phyloP scores from a whole-genome alignment of 805 yeast species.

The Candida taoyuanica region DNA sequence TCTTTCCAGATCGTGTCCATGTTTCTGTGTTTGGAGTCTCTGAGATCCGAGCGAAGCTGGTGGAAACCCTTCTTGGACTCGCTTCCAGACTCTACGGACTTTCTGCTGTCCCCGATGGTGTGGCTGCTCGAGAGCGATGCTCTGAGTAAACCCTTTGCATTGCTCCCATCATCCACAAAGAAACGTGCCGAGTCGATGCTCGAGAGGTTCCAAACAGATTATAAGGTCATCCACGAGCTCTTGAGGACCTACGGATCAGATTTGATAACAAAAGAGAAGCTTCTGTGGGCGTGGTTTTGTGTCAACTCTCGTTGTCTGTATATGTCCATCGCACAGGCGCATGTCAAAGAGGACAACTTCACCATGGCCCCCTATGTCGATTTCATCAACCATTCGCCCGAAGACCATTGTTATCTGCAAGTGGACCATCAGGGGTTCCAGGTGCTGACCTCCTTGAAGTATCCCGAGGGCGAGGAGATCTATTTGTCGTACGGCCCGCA shows the following conservation, averaged over 20 bases:
- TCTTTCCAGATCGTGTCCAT: conserved; percentile 59
- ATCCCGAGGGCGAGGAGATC: conserved; percentile 48
- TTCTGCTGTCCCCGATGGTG: conserved; percentile 53
- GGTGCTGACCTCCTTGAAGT: conserved; percentile 36
- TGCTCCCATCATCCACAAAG: conserved; percentile 42
- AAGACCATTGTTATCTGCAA: conserved; percentile 48
- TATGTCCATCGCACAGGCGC: conserved; percentile 56
- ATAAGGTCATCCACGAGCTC: conserved; percentile 34
- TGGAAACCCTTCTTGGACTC: conserved; percentile 69
- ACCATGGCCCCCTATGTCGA: conserved; percentile 92
- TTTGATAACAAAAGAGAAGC: conserved; percentile 21
- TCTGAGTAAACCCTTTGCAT: conserved; percentile 21
- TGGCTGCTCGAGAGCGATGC: conserved; percentile 44
- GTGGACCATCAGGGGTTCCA: conserved; percentile 47
- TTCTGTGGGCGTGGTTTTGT: conserved; percentile 76
- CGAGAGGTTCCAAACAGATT: conserved; percentile 43
- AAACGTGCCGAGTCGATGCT: conserved; percentile 39
- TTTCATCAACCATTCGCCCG: conserved; percentile 66
- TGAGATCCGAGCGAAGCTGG: conserved; percentile 38
- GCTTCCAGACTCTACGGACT: conserved; percentile 55
- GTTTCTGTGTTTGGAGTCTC: conserved; percentile 42
- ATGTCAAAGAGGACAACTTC: conserved; percentile 56
- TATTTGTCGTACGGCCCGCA: conserved; percentile 85
- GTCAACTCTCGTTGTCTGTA: conserved; percentile 90
- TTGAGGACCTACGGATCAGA: no score